These are phyloP conservation scores for Sordariomycetes sp. DNA, from an alignment of 2,329 filamentous ascomycete genomes.

Conservation along the genomic window DNA sequence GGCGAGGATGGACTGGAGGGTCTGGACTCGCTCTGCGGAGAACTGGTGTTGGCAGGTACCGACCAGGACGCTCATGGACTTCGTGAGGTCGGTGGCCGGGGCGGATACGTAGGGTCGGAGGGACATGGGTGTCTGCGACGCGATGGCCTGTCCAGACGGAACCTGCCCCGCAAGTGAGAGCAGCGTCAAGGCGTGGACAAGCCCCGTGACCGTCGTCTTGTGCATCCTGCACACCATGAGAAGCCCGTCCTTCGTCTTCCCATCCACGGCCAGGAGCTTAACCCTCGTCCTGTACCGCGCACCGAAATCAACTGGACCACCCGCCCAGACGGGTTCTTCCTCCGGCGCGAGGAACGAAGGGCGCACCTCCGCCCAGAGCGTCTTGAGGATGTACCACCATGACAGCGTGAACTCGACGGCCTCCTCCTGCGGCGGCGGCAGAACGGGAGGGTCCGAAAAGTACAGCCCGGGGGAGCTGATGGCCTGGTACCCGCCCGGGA, in stretches of 20 bases:
- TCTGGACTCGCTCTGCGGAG: constrained; percentile 7
- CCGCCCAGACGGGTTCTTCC: constrained; percentile 23
- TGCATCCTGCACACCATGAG: constrained; percentile 25
- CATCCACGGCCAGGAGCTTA: constrained; percentile 20
- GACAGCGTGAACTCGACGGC: constrained; percentile 25
- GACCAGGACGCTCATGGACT: constrained; percentile 26
- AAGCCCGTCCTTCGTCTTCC: constrained; percentile 15
- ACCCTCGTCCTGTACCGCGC: constrained; percentile 21
- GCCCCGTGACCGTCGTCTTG: constrained; percentile 29
- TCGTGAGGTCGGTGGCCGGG: constrained; percentile 3
- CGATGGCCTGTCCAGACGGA: constrained; percentile 19
- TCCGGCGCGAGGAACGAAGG: constrained; percentile 22
- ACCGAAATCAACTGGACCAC: constrained; percentile 18
- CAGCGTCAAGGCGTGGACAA: constrained; percentile 31
- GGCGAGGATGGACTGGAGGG: neutral
- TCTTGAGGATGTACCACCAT: constrained; percentile 22
- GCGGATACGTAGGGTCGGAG: constrained; percentile 23
- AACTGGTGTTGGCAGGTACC: constrained; percentile 19
- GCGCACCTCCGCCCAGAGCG: constrained; percentile 24
- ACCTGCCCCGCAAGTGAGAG: constrained; percentile 24
- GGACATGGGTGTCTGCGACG: constrained; percentile 26
- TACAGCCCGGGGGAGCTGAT: constrained; percentile 11
- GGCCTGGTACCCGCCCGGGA: neutral
- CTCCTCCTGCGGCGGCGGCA: constrained; percentile 26
- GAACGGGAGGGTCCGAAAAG: constrained; percentile 14